Evolutionary conservation across 768 basidiomycete species (phyloP).

Genomic region (Trametes cinnabarina): DNA sequence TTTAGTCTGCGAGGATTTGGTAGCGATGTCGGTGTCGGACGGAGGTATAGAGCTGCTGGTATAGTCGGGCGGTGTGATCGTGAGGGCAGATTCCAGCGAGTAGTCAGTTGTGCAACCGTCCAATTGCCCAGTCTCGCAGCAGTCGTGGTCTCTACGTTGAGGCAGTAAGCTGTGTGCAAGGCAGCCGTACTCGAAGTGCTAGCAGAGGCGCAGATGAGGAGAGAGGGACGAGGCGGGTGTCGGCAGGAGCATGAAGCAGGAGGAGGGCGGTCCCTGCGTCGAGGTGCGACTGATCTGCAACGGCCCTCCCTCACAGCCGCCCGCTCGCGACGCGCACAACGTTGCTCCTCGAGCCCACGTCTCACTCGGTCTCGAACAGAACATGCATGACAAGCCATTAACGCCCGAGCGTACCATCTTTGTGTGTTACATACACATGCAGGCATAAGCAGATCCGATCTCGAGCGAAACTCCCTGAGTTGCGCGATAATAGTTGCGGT

Average conservation of each 20-base stretch:
- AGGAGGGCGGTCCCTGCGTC: not conserved
- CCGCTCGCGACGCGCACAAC: not conserved
- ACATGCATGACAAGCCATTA: not conserved
- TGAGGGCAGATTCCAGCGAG: constrained; percentile 7
- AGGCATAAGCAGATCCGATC: too few species aligned
- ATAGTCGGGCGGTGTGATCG: constrained; percentile 2
- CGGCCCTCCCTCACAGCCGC: constrained; percentile 2
- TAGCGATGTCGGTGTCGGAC: not conserved
- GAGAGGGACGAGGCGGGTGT: not conserved
- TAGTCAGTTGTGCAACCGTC: constrained; percentile 4
- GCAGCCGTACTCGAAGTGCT: not conserved
- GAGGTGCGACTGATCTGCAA: constrained; percentile 8
- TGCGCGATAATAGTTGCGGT: too few species aligned
- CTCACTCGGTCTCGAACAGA: not conserved
- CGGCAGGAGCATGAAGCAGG: constrained; percentile 10
- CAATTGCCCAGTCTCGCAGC: not conserved
- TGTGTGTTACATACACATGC: too few species aligned
- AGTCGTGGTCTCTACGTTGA: not conserved
- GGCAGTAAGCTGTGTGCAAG: not conserved
- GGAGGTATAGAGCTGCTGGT: not conserved
- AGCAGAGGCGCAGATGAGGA: not conserved
- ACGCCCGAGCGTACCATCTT: too few species aligned
- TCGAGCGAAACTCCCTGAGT: too few species aligned
- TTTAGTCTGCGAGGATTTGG: not conserved
- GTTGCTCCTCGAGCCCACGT: not conserved